phyloP scores from a whole-genome alignment of 306 rosid species.

The Luffa acutangula region DNA sequence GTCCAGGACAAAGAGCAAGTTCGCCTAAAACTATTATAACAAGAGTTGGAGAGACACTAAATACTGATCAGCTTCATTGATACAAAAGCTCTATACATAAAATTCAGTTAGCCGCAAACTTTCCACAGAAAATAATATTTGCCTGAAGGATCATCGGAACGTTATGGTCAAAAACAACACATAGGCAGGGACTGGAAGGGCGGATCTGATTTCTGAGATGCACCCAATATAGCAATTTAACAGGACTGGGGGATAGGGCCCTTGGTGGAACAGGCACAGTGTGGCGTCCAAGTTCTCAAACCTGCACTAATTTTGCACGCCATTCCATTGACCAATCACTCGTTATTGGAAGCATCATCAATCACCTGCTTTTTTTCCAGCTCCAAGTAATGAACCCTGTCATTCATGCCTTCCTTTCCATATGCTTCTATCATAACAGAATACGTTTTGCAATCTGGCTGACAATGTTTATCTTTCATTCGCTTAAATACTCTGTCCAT shows the following conservation, averaged over 20 bases:
- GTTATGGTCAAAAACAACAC: neutral
- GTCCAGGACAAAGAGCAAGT: neutral
- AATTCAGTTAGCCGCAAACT: neutral
- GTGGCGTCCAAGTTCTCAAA: neutral
- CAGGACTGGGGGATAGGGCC: neutral
- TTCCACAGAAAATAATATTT: neutral
- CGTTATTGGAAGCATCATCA: slow-evolving; percentile 10
- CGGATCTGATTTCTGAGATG: neutral
- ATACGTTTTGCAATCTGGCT: slow-evolving; percentile 55
- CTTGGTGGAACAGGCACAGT: neutral
- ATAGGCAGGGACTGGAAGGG: neutral
- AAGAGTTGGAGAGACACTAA: neutral
- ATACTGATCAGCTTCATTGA: neutral
- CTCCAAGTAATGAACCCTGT: slow-evolving; percentile 75
- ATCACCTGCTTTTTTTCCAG: slow-evolving; percentile 33
- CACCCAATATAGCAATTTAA: neutral
- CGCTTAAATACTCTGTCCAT: slow-evolving; percentile 83
- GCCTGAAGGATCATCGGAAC: neutral
- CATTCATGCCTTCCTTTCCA: slow-evolving; percentile 78
- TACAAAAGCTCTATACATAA: neutral
- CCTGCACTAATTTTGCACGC: neutral
- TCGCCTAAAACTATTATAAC: neutral
- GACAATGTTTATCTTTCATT: slow-evolving; percentile 71
- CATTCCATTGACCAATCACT: neutral
- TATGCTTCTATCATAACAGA: slow-evolving; percentile 63